Conservation (phyloP, 2,329 filamentous ascomycete species). For the Aspergillus sp. region DNA sequence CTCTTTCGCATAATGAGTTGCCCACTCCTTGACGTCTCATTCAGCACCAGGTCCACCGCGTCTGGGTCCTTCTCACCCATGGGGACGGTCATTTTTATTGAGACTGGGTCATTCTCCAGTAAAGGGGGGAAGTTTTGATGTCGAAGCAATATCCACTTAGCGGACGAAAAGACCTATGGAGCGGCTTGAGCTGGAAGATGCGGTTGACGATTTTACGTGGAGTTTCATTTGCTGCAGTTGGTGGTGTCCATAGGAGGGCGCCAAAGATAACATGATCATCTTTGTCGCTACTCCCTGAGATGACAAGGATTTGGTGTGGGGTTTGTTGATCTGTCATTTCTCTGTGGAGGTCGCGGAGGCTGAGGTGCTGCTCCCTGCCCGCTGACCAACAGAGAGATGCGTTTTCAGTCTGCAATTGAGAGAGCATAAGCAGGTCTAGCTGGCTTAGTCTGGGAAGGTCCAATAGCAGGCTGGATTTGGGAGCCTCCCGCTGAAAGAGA, state of each 20-base stretch:
- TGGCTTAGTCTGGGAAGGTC: neutral
- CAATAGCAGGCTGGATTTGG: neutral
- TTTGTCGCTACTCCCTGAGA: no score
- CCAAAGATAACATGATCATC: neutral
- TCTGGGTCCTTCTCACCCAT: neutral
- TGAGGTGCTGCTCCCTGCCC: neutral
- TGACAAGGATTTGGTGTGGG: neutral
- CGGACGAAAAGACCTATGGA: neutral
- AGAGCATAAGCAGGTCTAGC: neutral
- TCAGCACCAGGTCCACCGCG: neutral
- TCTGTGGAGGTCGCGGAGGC: neutral
- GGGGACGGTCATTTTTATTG: neutral
- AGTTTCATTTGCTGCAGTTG: neutral
- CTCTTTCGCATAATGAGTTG: neutral
- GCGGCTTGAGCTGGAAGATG: neutral
- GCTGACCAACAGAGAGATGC: neutral
- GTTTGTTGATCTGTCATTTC: neutral
- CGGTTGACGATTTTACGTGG: neutral
- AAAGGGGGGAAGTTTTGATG: neutral
- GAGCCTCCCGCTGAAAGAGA: neutral
- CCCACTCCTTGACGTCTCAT: neutral
- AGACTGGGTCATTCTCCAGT: neutral
- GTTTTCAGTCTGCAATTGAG: neutral
- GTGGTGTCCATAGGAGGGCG: neutral
- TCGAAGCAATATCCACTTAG: neutral